Evolutionary conservation across 306 rosid species (phyloP), one percentile per base, ranked within the genome.

Genomic region (Cajanus cajan): DNA sequence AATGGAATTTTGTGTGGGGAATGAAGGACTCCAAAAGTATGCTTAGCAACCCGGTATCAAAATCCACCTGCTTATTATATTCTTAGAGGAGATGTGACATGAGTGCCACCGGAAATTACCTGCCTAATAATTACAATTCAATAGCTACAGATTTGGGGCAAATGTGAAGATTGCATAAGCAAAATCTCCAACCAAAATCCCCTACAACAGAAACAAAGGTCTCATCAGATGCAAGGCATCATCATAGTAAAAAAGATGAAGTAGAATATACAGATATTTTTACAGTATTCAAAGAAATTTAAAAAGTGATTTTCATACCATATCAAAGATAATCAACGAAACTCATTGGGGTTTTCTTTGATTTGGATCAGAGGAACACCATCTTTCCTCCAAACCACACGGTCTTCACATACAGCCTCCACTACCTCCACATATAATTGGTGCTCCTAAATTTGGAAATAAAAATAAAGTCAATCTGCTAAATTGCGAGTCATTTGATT

Each of bases 351-450:
- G 58, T 94, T 90, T 72, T 88, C 96, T 83, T 83, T 90, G 87
- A 92, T 80, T 54, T 48, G 91, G 82, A 94, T 88, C 72, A 94
- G 90, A 74, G 98, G 98, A 80, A 94, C 97, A 12, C 96, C 96
- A 45, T 94, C 98, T 67, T 86, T 81, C 85, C 97, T 86, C 98
- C 97, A 94, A 61, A 85, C 61, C 12, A 94, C 37, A 40, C 93
- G 93, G 14, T 90, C 97, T 84, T 92, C 98, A 0, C 97, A 94
- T 67, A 92, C 40, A 37, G 98, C 94, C 65, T 87, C 77, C 11
- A 82, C 88, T n/a, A 87, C 95, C 80, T 90, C 94, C 44, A 86
- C 97, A 52, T 90, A 92, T 33, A 90, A 78, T 10, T 64, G 66
- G 74, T 94, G 97, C 88, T 94, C 98, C 98, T 93, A 39, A 62